Conservation (phyloP, 2,329 filamentous ascomycete genomes). For the Monilinia fructigena region DNA sequence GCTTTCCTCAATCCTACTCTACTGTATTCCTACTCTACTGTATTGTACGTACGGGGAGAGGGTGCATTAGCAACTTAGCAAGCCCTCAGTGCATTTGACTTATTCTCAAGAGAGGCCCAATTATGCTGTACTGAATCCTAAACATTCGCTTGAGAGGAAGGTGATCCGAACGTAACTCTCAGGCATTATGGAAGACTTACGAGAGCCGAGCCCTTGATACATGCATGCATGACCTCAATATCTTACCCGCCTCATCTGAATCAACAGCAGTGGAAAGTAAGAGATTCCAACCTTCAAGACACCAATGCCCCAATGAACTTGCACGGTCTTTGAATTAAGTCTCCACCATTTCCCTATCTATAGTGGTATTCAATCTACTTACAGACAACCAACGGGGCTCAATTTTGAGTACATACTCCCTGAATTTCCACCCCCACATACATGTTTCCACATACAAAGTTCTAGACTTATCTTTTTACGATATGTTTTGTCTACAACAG, state of each 20-base stretch:
- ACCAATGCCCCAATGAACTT: background rate
- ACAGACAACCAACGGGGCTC: constrained; percentile 11
- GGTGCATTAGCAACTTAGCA: background rate
- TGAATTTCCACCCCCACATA: constrained; percentile 22
- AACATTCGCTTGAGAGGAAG: constrained; percentile 15
- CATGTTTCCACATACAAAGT: constrained; percentile 9
- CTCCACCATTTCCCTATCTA: constrained; percentile 19
- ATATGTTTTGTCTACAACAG: constrained; percentile 15
- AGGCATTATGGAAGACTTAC: constrained; percentile 9
- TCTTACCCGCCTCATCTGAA: background rate
- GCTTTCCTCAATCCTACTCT: constrained; percentile 12
- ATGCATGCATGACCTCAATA: background rate
- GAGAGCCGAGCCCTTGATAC: constrained; percentile 18
- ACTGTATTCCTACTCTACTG: background rate
- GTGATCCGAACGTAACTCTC: constrained; percentile 20
- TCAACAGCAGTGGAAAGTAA: too few relatives aligned
- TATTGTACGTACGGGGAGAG: background rate
- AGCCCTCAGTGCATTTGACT: background rate
- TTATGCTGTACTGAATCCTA: background rate
- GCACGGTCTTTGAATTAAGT: background rate
- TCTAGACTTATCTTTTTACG: constrained; percentile 21
- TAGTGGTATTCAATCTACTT: constrained; percentile 3
- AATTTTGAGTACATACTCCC: constrained; percentile 1
- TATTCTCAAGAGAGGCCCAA: background rate
- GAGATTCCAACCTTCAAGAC: background rate